These are phyloP conservation scores for Astragalus membranaceus DNA, from an alignment of 306 rosid species.

Conservation along the genomic window DNA sequence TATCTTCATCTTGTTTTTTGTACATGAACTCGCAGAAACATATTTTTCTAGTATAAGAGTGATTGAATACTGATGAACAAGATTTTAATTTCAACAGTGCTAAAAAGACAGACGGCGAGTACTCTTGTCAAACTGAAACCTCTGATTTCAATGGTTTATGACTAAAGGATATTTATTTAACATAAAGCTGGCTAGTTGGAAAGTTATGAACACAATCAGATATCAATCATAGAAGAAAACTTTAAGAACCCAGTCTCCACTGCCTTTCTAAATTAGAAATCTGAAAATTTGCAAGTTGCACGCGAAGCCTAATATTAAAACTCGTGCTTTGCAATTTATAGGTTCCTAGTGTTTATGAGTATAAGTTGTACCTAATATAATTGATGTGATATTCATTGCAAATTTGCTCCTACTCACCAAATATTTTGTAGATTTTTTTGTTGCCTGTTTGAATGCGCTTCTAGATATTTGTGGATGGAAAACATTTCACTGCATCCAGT, in stretches of 20 bases:
- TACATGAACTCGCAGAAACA: not conserved
- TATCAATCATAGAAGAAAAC: not conserved
- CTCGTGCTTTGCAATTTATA: not conserved
- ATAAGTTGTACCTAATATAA: not conserved
- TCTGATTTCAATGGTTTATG: not conserved
- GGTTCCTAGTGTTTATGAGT: not conserved
- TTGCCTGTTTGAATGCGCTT: not conserved
- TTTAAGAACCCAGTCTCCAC: not conserved
- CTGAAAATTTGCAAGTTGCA: not conserved
- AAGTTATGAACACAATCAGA: not conserved
- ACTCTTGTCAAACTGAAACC: not conserved
- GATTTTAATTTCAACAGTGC: not conserved
- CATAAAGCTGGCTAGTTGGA: not conserved
- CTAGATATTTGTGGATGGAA: not conserved
- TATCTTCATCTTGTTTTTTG: not conserved
- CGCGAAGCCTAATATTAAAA: not conserved
- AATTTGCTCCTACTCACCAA: not conserved
- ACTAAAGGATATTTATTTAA: not conserved
- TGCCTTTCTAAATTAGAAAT: slow-evolving; percentile 4
- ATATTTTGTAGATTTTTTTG: not conserved
- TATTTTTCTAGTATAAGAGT: not conserved
- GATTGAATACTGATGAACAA: not conserved
- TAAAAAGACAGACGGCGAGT: not conserved
- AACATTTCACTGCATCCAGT: not conserved
- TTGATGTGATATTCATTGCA: not conserved